Base-by-base conservation (phyloP, 805 yeast genomes). In the Pichia heedii region DNA sequence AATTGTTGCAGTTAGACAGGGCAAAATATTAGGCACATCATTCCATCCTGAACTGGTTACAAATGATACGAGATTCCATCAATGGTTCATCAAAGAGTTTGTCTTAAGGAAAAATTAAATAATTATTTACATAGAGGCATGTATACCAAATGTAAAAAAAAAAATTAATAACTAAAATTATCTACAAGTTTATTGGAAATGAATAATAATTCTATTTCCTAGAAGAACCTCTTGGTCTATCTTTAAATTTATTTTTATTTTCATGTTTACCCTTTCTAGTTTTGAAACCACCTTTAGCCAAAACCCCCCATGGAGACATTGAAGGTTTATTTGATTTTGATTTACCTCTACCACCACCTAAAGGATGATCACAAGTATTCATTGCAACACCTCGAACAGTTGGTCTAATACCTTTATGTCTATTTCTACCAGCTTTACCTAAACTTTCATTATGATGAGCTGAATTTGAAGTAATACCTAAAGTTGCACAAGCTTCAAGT, bases 301-400 rank as follows among this genome's bases (percentile, higher is more conserved):
- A 66, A 48, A 81, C 81, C 57, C 98, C 98, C 96, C 97, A 90
- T 63, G 94, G 94, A 44, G 96, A 84, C 71, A 84, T 86, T 18
- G 97, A 85, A 47, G 84, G 74, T 70, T 87, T 90, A 68, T 90
- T 89, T 51, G 96, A 86, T 79, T 93, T 93, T 48, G 95, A 84
- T 67, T 93, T 93, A 77, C 98, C 98, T 75, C 98, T 81, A 69
- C 98, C 98, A 81, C 98, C 98, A 73, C 98, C 98, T 59, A 87
- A 89, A 52, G 98, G 98, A 71, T 93, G 98, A 66, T 93, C 97
- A 61, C 81, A 78, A 51, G 93, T 93, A 68, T 93, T 93, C 96
- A 86, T 87, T 40, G 98, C 97, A 55, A 87, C 85, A 76, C 98
- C 98, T 71, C 98, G 83, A 33, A 89, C 97, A 41, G 81, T 78